Base-by-base conservation (phyloP, 805 yeast species). In the Teunomyces cretensis region DNA sequence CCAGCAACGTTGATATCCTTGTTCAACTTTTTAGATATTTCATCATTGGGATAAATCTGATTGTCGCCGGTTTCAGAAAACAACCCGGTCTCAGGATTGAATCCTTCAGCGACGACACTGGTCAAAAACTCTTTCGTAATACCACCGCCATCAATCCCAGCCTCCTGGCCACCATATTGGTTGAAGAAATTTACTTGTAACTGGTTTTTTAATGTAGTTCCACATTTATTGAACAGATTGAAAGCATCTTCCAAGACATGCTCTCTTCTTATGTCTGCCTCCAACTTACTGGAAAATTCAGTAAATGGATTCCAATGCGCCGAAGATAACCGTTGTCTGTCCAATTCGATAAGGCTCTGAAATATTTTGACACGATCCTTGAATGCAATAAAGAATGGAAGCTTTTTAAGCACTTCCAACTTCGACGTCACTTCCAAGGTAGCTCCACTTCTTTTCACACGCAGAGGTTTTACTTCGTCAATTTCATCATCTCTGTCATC, bases 131-230 rank as follows among this genome's bases (percentile, higher is more conserved):
- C 99, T 61, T 92, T 91, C 0, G 97, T 91, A 17, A 92, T 71
- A 1, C 99, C 99, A 9, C 98, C 99, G 6, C 99, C 99, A 62
- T 92, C 99, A 35, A 92, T 85, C 1, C 99, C 99, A 0, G 84
- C 89, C 60, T 92, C 98, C 30, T 71, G 78, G 12, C 68, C 70
- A 1, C 91, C 96, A 65, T 51, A 80, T 45, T 85, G 78, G 55
- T 88, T 86, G 30, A 70, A 69, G 58, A 94, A 90, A 12, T 75
- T 75, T 1, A 94, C 89, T 1, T 78, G 68, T 8, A 91, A 62
- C 30, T 71, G 73, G 7, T 74, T 58, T 55, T 86, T 89, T 60
- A 91, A 78, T 3, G 67, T 66, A 1, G 70, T 56, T 0, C 90
- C 88, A 8, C 57, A 54, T 2, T 68, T 64, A 27, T 78, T 75